These are phyloP conservation scores for Kodamaea laetipori DNA, from an alignment of 805 yeast genomes.

Conservation along the genomic window DNA sequence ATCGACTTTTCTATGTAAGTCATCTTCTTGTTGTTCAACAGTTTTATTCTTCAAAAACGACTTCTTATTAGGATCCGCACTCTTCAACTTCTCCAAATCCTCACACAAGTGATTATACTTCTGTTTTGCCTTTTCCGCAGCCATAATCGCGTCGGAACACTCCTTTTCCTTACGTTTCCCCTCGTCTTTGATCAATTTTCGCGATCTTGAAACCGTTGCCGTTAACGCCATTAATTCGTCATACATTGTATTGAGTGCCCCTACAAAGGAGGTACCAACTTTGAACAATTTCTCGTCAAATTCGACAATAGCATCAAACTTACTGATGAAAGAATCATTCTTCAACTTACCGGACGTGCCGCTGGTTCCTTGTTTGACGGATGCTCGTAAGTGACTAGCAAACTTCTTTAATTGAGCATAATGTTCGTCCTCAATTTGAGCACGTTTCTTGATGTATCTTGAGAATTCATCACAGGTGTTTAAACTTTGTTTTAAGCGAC, in stretches of 20 bases:
- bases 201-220: slow-evolving; percentile 64
- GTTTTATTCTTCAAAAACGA: slow-evolving; percentile 79
- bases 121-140: slow-evolving; percentile 85
- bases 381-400: slow-evolving; percentile 54
- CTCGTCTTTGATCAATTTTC: slow-evolving; percentile 81
- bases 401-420: slow-evolving; percentile 72
- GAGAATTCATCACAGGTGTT: slow-evolving; percentile 84
- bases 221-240: slow-evolving; percentile 79
- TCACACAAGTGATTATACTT: slow-evolving; percentile 76
- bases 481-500: slow-evolving; percentile 76
- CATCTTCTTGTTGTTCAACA: slow-evolving; percentile 88
- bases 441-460: slow-evolving; percentile 75
- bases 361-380: slow-evolving; percentile 40
- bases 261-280: slow-evolving; percentile 75
- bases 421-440: slow-evolving; percentile 76
- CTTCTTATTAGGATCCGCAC: slow-evolving; percentile 81
- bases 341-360: slow-evolving; percentile 44
- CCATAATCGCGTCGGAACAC: slow-evolving; percentile 74
- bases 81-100: slow-evolving; percentile 80
- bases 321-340: slow-evolving; percentile 64
- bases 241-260: slow-evolving; percentile 79
- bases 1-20: slow-evolving; percentile 75
- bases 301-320: slow-evolving; percentile 67
- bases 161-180: slow-evolving; percentile 81
- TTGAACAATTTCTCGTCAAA: slow-evolving; percentile 73